Evolutionary conservation across 2,329 filamentous ascomycete genomes (phyloP).

Genomic region (Exophiala dermatitidis): DNA sequence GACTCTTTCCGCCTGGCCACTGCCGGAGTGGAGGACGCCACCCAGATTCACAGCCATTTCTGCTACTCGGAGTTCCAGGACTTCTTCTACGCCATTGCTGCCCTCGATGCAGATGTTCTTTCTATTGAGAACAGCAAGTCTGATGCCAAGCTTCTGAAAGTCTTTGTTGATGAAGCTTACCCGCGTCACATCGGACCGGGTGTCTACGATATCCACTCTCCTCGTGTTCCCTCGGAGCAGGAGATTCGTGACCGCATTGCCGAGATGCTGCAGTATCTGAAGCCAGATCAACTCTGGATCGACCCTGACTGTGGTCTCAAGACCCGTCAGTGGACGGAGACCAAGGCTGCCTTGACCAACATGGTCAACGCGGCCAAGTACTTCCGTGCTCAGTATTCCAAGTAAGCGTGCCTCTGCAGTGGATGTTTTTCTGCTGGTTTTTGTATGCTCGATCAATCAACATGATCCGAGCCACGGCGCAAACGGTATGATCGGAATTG

Average conservation of each 20-base stretch:
- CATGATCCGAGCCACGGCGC: conserved; percentile 22
- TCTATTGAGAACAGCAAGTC: conserved; percentile 99
- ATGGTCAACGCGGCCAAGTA: conserved; percentile 97
- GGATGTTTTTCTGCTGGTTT: conserved; percentile 1
- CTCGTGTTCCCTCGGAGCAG: conserved; percentile 91
- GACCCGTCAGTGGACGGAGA: conserved; percentile 98
- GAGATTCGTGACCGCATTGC: conserved; percentile 97
- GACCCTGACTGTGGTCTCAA: conserved; percentile 99
- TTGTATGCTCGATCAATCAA: conserved; percentile 22
- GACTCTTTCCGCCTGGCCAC: conserved; percentile 96
- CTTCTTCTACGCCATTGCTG: conserved; percentile 99
- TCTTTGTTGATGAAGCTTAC: conserved; percentile 96
- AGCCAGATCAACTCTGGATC: conserved; percentile 98
- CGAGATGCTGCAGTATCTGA: conserved; percentile 97
- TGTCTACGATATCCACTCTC: conserved; percentile 99
- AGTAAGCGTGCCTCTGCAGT: conserved; percentile 11
- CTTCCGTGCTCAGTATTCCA: conserved; percentile 77
- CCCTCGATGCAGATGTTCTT: conserved; percentile 94
- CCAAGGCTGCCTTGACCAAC: conserved; percentile 90
- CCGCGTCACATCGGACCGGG: conserved; percentile 96
- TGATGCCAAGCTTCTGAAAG: conserved; percentile 96
- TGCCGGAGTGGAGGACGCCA: conserved; percentile 85
- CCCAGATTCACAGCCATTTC: conserved; percentile 99
- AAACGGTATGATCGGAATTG: conserved; percentile 1
- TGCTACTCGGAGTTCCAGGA: conserved; percentile 99